Evolutionary conservation across 2,329 filamentous ascomycete species (phyloP), one percentile per base, ranked within the genome.

Genomic region (Beauveria sp.): DNA sequence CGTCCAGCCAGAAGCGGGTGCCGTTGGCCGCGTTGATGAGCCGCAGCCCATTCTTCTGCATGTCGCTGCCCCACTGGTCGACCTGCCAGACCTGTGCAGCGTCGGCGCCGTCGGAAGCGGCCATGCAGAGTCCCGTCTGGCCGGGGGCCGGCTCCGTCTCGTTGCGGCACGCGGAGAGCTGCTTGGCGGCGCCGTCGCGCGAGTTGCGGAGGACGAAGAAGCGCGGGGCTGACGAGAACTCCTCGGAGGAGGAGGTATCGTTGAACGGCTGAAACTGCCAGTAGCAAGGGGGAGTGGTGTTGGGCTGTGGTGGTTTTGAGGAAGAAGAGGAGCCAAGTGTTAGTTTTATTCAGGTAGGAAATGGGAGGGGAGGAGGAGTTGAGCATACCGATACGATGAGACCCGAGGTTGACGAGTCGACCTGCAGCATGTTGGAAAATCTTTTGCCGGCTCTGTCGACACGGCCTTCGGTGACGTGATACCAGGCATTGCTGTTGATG

Each of bases 401-500:
- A 10, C 41, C 26, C 2, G 50, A 18, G 14, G 48, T 28, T 24
- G 59, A 20, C 18, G 47, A 47, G 14, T 18, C 47, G 5, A 59
- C 41, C 20, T 55, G 47, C 34, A 69, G 57, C 44, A 63, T 67
- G 58, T 59, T 52, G 3, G 41, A n/a, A n/a, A 75, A 69, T 26
- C 50, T 61, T 40, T 0, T 63, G 47, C 14, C 62, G 64, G 12
- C 63, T 60, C 65, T 63, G 61, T 73, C 71, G n/a, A 74, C 71
- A n/a, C 72, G 70, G 14, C 61, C 65, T 59, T 75, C 73, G 4
- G 67, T 70, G n/a, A 75, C 44, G 47, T 72, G 67, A 61, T 71
- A 74, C 73, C 73, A 75, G 20, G 63, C 69, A 55, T 75, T 74
- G 12, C 68, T 51, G 65, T 75, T 69, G 41, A 75, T 59, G 43